Base-by-base conservation (phyloP, 2,329 filamentous ascomycete genomes). In the Rutstroemia sp. region DNA sequence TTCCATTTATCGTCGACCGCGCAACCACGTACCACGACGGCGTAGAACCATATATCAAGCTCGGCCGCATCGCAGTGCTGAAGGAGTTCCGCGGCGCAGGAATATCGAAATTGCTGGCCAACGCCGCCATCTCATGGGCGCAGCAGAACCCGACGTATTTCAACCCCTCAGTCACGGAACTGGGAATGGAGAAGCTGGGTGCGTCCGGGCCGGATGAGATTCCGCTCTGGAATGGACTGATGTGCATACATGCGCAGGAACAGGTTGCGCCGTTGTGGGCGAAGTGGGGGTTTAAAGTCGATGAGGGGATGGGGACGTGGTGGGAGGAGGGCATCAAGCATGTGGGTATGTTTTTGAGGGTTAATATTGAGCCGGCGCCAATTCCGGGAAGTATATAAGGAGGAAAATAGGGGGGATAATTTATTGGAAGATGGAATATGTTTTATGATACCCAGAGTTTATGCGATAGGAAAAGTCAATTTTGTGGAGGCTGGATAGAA, bases 281-380 rank as follows among this genome's bases (percentile, higher is more conserved):
- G 65, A 80, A 77, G 66, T 80, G 85, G 71, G 91, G 91, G 0
- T 96, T 96, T 69, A 72, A 76, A 59, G 75, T 80, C 6, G 92
- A 96, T 71, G 78, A 87, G 66, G 75, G 73, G 5, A 82, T 92
- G 80, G 89, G 89, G 1, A 77, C 70, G 27, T 96, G 92, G 91
- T 76, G 79, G 61, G 92, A 96, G 70, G 91, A 95, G 67, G 89
- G 88, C 4, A 92, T 96, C 54, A 77, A 81, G 63, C 91, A 96
- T 74, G 79, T 95, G 19, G 92, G 88, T 58, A 95, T 96, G 91
- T 95, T 81, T 61, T 64, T 71, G 59, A 73, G 81, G 39, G 39
- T 56, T 9, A 66, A 74, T 7, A 61, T 75, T 51, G 48, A 57
- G 27, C 53, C 47, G 16, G 10, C 23, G 9, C 25, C 21, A 19